Conservation (phyloP, 306 rosid species). For the Ceratonia siliqua region DNA sequence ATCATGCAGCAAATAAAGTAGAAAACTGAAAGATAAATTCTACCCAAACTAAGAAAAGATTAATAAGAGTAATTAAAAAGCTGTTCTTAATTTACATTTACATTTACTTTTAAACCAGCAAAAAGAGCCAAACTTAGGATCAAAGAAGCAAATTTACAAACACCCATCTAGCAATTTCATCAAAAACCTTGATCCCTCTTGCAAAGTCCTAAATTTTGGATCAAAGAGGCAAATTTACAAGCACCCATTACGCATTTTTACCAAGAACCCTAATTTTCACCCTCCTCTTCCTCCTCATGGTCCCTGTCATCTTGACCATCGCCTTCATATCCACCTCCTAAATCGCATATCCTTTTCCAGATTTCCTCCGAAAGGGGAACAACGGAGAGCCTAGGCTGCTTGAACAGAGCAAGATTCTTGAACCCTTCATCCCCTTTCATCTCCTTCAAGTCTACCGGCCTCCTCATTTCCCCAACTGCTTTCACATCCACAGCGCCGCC, state of each 20-base stretch:
- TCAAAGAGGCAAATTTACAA: slow-evolving; percentile 26
- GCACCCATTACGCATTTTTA: slow-evolving; percentile 17
- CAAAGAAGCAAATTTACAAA: neutral
- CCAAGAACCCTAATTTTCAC: neutral
- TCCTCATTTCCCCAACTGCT: slow-evolving; percentile 80
- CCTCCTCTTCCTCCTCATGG: neutral
- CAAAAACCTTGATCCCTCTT: neutral
- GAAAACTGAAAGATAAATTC: no score
- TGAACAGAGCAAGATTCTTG: slow-evolving; percentile 58
- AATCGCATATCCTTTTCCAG: slow-evolving; percentile 59
- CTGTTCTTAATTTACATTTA: neutral
- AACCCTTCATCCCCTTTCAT: slow-evolving; percentile 58
- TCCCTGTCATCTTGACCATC: slow-evolving; percentile 40
- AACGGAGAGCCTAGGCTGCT: slow-evolving; percentile 78
- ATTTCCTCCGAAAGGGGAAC: slow-evolving; percentile 56
- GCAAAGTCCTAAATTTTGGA: neutral
- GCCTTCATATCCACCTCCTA: slow-evolving; percentile 82
- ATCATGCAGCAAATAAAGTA: no score
- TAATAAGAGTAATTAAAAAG: neutral
- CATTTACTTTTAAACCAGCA: neutral
- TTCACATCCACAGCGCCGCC: slow-evolving; percentile 68
- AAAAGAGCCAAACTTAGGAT: neutral
- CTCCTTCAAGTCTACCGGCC: slow-evolving; percentile 68
- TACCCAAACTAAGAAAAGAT: neutral
- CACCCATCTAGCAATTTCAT: neutral